Evolutionary conservation across 805 yeast genomes (phyloP).

Genomic region (Candida patagonica): DNA sequence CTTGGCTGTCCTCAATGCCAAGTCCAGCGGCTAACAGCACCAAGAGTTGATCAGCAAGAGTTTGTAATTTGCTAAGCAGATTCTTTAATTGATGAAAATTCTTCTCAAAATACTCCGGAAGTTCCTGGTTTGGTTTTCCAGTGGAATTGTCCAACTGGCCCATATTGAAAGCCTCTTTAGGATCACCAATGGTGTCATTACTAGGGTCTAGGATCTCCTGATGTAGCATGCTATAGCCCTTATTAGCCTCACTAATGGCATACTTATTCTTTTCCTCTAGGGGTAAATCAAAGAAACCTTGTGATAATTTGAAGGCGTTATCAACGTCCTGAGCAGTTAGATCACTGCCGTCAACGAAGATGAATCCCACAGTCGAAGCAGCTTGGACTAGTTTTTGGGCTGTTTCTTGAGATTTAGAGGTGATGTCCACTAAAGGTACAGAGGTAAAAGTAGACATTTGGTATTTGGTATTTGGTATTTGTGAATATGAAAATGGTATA

Average conservation of each 20-base stretch:
- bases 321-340: slow-evolving; percentile 48
- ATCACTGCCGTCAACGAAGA: slow-evolving; percentile 61
- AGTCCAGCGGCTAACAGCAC: slow-evolving; percentile 53
- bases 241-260: slow-evolving; percentile 46
- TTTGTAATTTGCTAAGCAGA: slow-evolving; percentile 37
- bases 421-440: slow-evolving; percentile 40
- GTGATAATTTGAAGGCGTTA: slow-evolving; percentile 39
- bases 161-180: slow-evolving; percentile 55
- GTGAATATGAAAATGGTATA: too few relatives aligned
- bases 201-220: slow-evolving; percentile 41
- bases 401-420: slow-evolving; percentile 28
- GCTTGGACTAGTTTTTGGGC: slow-evolving; percentile 42
- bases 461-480: not conserved
- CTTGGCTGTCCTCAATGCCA: slow-evolving; percentile 44
- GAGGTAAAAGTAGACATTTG: not conserved
- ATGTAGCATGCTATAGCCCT: slow-evolving; percentile 49
- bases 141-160: slow-evolving; percentile 37
- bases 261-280: slow-evolving; percentile 39
- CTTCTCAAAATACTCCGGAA: slow-evolving; percentile 46
- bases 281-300: slow-evolving; percentile 44
- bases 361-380: slow-evolving; percentile 54
- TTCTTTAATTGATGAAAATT: slow-evolving; percentile 33
- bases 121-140: slow-evolving; percentile 34
- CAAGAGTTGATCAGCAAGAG: slow-evolving; percentile 42
- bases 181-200: slow-evolving; percentile 32